phyloP scores from a whole-genome alignment of 495 filamentous ascomycete species.

The Penicillium parvum region DNA sequence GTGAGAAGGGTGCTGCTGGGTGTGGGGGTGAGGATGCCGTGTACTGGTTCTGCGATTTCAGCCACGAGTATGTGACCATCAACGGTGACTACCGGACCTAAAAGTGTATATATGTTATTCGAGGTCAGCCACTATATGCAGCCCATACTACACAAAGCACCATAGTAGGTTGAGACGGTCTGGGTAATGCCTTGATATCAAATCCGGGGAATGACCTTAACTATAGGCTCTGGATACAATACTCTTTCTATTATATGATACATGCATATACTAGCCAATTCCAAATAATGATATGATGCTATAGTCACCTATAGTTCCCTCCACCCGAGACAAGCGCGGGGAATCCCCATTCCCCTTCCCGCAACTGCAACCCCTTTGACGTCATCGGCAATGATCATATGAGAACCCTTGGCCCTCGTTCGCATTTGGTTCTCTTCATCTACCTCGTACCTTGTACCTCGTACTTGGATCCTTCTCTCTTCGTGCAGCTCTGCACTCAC shows the following conservation, averaged over 20 bases:
- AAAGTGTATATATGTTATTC: conserved; percentile 5
- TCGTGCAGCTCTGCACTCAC: too few species aligned
- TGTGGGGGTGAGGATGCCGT: conserved; percentile 66
- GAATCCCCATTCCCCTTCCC: too few species aligned
- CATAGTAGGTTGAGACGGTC: too few species aligned
- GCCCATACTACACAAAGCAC: too few species aligned
- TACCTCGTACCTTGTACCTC: too few species aligned
- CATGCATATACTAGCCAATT: not conserved
- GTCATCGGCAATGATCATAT: conserved; percentile 8
- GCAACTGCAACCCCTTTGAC: conserved; percentile 11
- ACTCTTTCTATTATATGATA: too few species aligned
- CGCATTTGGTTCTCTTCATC: too few species aligned
- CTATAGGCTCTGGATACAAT: not conserved
- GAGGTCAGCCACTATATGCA: not conserved
- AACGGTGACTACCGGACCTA: conserved; percentile 88
- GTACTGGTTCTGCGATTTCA: conserved; percentile 97
- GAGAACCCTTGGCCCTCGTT: too few species aligned
- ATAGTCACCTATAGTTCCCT: not conserved
- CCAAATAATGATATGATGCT: not conserved
- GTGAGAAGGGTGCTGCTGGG: conserved; percentile 35
- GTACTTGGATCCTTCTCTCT: too few species aligned
- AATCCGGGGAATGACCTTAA: too few species aligned
- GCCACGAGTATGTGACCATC: conserved; percentile 94
- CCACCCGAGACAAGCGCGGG: conserved; percentile 5
- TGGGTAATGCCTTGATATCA: too few species aligned